Conservation (phyloP, 2,329 filamentous ascomycete species). For the Penicillium freii region DNA sequence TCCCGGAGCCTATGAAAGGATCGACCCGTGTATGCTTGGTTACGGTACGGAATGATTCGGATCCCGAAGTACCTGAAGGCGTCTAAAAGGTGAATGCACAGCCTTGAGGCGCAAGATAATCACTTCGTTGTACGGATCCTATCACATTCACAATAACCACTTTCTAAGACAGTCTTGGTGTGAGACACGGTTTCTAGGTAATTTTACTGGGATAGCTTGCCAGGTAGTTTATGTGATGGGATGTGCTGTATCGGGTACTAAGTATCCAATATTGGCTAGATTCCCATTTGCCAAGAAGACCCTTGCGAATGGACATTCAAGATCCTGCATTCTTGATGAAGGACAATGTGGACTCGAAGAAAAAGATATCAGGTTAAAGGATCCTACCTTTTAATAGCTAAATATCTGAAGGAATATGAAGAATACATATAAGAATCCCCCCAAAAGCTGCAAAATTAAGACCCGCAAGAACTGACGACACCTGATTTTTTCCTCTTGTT, state of each 20-base stretch:
- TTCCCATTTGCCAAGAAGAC: slow-evolving; percentile 16
- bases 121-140: neutral
- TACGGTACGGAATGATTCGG: slow-evolving; percentile 23
- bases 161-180: neutral
- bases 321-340: slow-evolving; percentile 21
- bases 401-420: neutral
- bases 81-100: neutral
- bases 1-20: slow-evolving; percentile 22
- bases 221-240: neutral
- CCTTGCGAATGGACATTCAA: slow-evolving; percentile 20
- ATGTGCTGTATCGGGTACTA: neutral
- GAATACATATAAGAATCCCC: neutral
- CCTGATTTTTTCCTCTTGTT: neutral
- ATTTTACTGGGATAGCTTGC: neutral
- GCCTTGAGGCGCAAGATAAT: neutral
- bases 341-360: slow-evolving; percentile 12
- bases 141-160: neutral
- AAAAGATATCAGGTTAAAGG: too few relatives aligned
- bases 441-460: neutral
- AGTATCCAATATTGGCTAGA: slow-evolving; percentile 1
- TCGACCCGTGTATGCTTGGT: slow-evolving; percentile 9
- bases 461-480: slow-evolving; percentile 5
- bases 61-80: slow-evolving; percentile 12
- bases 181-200: neutral
- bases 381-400: neutral